These are phyloP conservation scores for Rutstroemia sydowiana DNA, from an alignment of 2,329 filamentous ascomycete genomes.

Conservation along the genomic window DNA sequence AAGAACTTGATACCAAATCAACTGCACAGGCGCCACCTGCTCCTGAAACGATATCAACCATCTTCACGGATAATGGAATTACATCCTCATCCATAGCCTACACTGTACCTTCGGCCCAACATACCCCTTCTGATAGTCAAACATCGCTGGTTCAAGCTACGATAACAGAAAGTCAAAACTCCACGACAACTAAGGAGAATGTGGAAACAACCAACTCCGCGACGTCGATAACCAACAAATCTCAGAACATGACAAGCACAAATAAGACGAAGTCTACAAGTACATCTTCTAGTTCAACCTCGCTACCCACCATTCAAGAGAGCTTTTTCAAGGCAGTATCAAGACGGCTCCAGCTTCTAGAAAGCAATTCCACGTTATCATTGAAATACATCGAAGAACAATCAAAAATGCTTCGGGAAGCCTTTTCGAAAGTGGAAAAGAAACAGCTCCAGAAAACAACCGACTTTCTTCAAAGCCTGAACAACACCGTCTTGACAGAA, in stretches of 20 bases:
- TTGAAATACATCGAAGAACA: slow-evolving; percentile 96
- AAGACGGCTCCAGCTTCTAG: slow-evolving; percentile 83
- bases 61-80: slow-evolving; percentile 2
- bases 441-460: slow-evolving; percentile 79
- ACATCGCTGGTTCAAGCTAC: not conserved
- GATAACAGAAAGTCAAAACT: not conserved
- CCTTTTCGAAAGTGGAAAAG: slow-evolving; percentile 79
- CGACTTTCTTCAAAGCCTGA: slow-evolving; percentile 75
- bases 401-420: slow-evolving; percentile 80
- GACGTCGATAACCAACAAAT: slow-evolving; percentile 13
- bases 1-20: not conserved
- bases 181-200: slow-evolving; percentile 10
- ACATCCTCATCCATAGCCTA: slow-evolving; percentile 2
- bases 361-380: slow-evolving; percentile 86
- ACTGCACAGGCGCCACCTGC: slow-evolving; percentile 3
- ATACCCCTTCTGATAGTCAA: not conserved
- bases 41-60: slow-evolving; percentile 5
- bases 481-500: slow-evolving; percentile 77
- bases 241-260: slow-evolving; percentile 16
- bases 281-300: slow-evolving; percentile 38
- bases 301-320: slow-evolving; percentile 83
- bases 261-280: slow-evolving; percentile 29
- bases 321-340: slow-evolving; percentile 96
- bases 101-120: slow-evolving; percentile 2
- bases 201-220: slow-evolving; percentile 9